These are phyloP conservation scores for Fusarium coffeatum DNA, from an alignment of 2,329 filamentous ascomycete genomes.

Conservation along the genomic window DNA sequence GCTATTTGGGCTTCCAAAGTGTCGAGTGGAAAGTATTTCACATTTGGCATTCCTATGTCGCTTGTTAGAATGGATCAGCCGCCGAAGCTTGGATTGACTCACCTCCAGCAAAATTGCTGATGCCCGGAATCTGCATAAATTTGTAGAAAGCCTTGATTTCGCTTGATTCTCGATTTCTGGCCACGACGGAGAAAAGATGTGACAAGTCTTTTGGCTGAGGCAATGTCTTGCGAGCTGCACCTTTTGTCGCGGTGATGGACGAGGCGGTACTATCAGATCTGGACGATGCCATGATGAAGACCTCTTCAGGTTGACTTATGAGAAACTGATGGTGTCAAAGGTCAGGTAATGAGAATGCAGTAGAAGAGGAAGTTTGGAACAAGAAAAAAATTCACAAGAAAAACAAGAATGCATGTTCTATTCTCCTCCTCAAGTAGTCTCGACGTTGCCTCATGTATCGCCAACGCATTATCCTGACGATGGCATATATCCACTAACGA, in stretches of 20 bases:
- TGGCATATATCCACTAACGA: conserved; percentile 14
- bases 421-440: conserved; percentile 34
- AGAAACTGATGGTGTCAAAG: background rate
- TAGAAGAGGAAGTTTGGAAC: background rate
- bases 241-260: conserved; percentile 11
- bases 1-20: conserved; percentile 84
- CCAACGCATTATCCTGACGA: conserved; percentile 11
- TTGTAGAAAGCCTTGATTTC: conserved; percentile 86
- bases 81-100: conserved; percentile 47
- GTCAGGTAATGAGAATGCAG: background rate
- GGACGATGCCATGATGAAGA: conserved; percentile 37
- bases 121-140: conserved; percentile 77
- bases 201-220: conserved; percentile 75
- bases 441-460: conserved; percentile 10
- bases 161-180: conserved; percentile 72
- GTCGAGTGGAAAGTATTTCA: conserved; percentile 88
- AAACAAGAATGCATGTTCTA: conserved; percentile 7
- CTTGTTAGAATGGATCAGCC: conserved; percentile 21
- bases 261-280: conserved; percentile 17
- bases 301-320: background rate
- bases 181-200: conserved; percentile 79
- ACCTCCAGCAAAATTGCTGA: conserved; percentile 73
- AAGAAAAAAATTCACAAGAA: conserved; percentile 6
- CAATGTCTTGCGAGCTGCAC: conserved; percentile 23
- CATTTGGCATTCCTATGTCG: conserved; percentile 77